Evolutionary conservation across 805 yeast genomes (phyloP).

Genomic region (Candida yuanshanica): DNA sequence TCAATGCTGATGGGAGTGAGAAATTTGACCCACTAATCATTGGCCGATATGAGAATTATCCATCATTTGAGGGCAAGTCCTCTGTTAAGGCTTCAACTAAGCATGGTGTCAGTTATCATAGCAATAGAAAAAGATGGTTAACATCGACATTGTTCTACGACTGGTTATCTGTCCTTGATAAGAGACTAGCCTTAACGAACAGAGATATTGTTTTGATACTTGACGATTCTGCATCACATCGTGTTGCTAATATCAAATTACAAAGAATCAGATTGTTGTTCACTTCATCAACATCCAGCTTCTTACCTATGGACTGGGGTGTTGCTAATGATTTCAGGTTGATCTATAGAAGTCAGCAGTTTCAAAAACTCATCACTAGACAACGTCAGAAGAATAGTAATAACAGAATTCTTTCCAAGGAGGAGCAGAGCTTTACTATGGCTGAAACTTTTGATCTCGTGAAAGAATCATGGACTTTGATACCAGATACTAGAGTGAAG

Average conservation of each 20-base stretch:
- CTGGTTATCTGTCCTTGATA: conserved; percentile 55
- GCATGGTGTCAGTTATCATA: conserved; percentile 49
- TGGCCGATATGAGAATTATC: conserved; percentile 48
- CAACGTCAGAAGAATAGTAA: conserved; percentile 12
- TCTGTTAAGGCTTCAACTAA: conserved; percentile 42
- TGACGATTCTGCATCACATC: conserved; percentile 59
- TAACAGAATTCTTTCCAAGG: conserved; percentile 22
- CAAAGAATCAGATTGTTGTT: conserved; percentile 35
- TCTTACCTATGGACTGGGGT: conserved; percentile 60
- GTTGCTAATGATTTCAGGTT: conserved; percentile 57
- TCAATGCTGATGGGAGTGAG: conserved; percentile 58
- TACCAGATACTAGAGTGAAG: conserved; percentile 31
- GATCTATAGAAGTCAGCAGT: conserved; percentile 53
- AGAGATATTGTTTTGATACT: conserved; percentile 50
- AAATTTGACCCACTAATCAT: conserved; percentile 56
- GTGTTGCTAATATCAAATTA: conserved; percentile 48
- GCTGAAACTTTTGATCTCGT: conserved; percentile 54
- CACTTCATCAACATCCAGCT: conserved; percentile 33
- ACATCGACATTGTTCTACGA: conserved; percentile 59
- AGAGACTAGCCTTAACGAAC: conserved; percentile 41
- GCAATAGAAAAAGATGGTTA: conserved; percentile 57
- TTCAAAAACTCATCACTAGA: conserved; percentile 30
- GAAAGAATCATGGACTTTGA: conserved; percentile 48
- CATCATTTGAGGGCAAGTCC: conserved; percentile 33
- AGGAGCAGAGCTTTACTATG: conserved; percentile 43